Percentiles rank a stretch among this genome's conserved stretches.
Conservation (phyloP, 805 yeast species). For the Candida easanensis region DNA sequence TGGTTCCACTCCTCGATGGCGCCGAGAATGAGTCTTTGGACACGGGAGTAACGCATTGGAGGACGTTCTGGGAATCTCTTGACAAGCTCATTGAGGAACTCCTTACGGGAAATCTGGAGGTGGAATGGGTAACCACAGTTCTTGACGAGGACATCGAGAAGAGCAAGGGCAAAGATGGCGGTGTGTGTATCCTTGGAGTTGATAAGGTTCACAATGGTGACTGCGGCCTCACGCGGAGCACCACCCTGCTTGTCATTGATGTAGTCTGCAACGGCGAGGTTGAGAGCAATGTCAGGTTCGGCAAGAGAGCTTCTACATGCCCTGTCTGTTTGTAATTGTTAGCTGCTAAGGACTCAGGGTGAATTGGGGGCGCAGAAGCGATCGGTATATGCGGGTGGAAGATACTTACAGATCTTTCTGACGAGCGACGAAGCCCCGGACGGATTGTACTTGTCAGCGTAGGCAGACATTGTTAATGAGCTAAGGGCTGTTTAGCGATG, state of each 20-base stretch:
- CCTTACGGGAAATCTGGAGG: slow-evolving; percentile 90
- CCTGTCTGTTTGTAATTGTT: slow-evolving; percentile 43
- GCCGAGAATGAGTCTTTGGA: slow-evolving; percentile 81
- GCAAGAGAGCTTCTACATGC: slow-evolving; percentile 81
- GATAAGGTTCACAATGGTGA: slow-evolving; percentile 76
- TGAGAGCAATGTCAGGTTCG: slow-evolving; percentile 87
- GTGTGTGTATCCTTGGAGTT: slow-evolving; percentile 83
- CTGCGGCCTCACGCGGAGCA: slow-evolving; percentile 89
- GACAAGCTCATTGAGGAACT: slow-evolving; percentile 89
- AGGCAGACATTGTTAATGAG: slow-evolving; percentile 12
- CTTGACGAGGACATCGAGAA: slow-evolving; percentile 87
- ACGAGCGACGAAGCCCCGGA: slow-evolving; percentile 31
- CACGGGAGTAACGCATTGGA: slow-evolving; percentile 76
- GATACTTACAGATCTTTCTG: slow-evolving; percentile 37
- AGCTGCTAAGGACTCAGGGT: neutral
- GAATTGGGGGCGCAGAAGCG: neutral
- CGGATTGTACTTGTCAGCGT: slow-evolving; percentile 24
- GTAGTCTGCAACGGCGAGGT: slow-evolving; percentile 89
- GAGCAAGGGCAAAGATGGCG: slow-evolving; percentile 75
- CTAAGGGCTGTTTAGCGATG: neutral
- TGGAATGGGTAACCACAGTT: slow-evolving; percentile 98
- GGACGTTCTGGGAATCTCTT: slow-evolving; percentile 94
- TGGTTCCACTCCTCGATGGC: slow-evolving; percentile 97
- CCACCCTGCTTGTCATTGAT: slow-evolving; percentile 91
- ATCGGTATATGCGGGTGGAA: neutral